These are phyloP conservation scores for Nigrospora oryzae DNA, from an alignment of 2,329 filamentous ascomycete genomes.

Conservation along the genomic window DNA sequence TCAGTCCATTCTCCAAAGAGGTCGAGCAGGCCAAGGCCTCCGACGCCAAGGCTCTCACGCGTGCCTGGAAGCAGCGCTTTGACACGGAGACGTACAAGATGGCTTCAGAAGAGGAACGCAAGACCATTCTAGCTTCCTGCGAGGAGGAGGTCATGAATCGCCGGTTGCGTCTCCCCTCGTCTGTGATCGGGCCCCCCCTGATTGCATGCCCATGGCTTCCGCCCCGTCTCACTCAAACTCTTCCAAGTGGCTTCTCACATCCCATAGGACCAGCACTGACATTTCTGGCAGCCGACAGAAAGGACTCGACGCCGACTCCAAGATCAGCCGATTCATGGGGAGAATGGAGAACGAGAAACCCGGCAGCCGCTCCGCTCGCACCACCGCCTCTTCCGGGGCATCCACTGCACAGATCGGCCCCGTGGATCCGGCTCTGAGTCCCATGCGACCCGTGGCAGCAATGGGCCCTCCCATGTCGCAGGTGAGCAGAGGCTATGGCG, in stretches of 20 bases:
- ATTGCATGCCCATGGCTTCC: not conserved
- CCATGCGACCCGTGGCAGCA: not conserved
- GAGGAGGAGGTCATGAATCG: slow-evolving; percentile 11
- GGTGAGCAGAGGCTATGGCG: too few relatives aligned
- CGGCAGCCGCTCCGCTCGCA: not conserved
- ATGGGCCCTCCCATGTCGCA: too few relatives aligned
- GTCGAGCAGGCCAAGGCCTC: slow-evolving; percentile 10
- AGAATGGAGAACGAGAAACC: not conserved
- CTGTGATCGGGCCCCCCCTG: not conserved
- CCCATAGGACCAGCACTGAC: not conserved
- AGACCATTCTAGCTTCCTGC: slow-evolving; percentile 4
- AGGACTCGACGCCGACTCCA: slow-evolving; percentile 6
- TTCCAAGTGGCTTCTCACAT: not conserved
- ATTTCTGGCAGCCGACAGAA: slow-evolving; percentile 1
- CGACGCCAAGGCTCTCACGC: slow-evolving; percentile 12
- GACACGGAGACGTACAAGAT: slow-evolving; percentile 6
- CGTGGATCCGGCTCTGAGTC: not conserved
- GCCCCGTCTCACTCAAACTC: too few relatives aligned
- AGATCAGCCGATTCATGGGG: slow-evolving; percentile 6
- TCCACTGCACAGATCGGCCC: not conserved
- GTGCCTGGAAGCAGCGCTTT: slow-evolving; percentile 7
- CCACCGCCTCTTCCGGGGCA: not conserved
- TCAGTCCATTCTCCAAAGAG: slow-evolving; percentile 5
- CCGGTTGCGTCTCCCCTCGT: slow-evolving; percentile 3
- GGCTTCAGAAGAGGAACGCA: slow-evolving; percentile 1